Evolutionary conservation across 768 basidiomycete species (phyloP), one percentile per base, ranked within the genome.

Genomic region (Panellus pusillus): DNA sequence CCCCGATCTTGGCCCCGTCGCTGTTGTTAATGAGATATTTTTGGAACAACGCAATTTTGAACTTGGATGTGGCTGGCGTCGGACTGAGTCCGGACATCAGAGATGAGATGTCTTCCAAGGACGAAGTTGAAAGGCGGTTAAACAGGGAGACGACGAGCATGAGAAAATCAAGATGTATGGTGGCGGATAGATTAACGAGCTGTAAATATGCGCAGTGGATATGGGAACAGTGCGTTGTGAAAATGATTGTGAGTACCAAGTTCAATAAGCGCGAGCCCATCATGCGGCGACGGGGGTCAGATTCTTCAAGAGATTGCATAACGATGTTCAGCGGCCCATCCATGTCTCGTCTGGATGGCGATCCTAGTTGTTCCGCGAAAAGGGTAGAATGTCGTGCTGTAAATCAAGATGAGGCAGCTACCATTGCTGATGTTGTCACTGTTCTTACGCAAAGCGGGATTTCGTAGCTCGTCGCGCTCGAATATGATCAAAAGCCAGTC

Each of bases 401-500:
- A 19, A 19, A 17, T 13, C 35, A 27, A 44, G 31, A 31, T 43
- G 24, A 53, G 43, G 47, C 29, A 4, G 24, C 36, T 46, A 44
- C 43, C 2, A 24, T 24, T 24, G 24, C 24, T 24, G 24, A 24
- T 24, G 6, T 6, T 24, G 24, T 3, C 24, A 24, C 24, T 24
- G 14, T 35, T 36, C 44, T 38, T 58, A 58, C 52, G 60, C 61
- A 63, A 42, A 29, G 13, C 29, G 3, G 19, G 8, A 52, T 35
- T 38, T 39, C 39, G 49, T 9, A 61, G 56, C 60, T 89, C 83
- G 55, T 91, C 88, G 58, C 77, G 79, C 63, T 92, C 87, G 58
- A 89, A 89, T 17, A 91, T 60, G 18, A 70, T 65, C 11, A 92
- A 49, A 0, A 91, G 59, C 85, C 86, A 91, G 18, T 82, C 79